Conservation (phyloP, 306 rosid genomes). For the Malus orientalis region DNA sequence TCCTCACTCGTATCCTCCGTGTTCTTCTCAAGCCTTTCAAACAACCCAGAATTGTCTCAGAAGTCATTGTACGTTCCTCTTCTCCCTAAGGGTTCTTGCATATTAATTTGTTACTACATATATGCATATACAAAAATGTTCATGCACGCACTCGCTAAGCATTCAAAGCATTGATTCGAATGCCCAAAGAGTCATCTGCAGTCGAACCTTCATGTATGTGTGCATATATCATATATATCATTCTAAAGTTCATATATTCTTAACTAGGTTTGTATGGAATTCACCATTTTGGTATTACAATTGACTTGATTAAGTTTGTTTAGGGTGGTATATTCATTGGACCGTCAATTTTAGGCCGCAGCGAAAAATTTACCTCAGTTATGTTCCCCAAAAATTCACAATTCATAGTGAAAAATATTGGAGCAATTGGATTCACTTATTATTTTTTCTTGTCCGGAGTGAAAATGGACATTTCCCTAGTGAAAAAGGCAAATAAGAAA, state of each 20-base stretch:
- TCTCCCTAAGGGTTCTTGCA: background rate
- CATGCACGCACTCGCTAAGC: background rate
- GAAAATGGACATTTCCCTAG: constrained; percentile 37
- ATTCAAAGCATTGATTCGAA: background rate
- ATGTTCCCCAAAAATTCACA: constrained; percentile 9
- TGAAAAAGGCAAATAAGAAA: constrained; percentile 40
- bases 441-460: constrained; percentile 53
- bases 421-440: constrained; percentile 59
- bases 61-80: constrained; percentile 51
- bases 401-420: constrained; percentile 42
- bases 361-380: constrained; percentile 13
- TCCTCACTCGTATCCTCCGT: constrained; percentile 29
- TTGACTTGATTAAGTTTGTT: background rate
- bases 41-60: constrained; percentile 62
- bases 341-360: constrained; percentile 55
- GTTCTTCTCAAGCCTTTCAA: constrained; percentile 56
- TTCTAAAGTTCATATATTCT: background rate
- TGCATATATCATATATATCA: background rate
- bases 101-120: background rate
- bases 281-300: background rate
- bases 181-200: background rate
- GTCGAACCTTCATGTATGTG: background rate
- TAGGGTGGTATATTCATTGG: constrained; percentile 79
- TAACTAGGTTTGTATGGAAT: background rate
- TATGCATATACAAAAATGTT: background rate